phyloP scores from a whole-genome alignment of 2,329 filamentous ascomycete genomes.

The Talaromyces sp. region DNA sequence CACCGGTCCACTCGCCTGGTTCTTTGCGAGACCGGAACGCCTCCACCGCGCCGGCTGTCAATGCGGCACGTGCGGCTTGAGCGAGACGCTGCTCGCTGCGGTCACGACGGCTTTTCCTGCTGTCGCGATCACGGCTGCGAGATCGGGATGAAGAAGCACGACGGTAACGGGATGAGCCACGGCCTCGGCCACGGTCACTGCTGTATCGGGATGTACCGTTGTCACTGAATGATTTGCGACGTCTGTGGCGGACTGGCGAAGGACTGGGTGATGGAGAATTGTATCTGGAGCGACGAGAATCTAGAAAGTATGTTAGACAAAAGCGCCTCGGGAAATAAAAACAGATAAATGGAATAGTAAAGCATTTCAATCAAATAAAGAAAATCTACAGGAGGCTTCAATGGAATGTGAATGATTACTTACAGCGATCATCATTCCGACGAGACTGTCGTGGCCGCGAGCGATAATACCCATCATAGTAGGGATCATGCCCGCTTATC shows the following conservation, averaged over 20 bases:
- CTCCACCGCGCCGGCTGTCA: conserved; percentile 87
- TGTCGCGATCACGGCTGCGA: conserved; percentile 33
- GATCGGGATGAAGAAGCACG: background rate
- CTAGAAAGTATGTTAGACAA: conserved; percentile 16
- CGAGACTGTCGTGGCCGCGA: conserved; percentile 46
- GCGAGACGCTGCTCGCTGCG: conserved; percentile 66
- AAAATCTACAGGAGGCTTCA: background rate
- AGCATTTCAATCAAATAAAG: background rate
- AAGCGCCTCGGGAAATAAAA: background rate
- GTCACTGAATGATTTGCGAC: conserved; percentile 52
- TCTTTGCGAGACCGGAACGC: conserved; percentile 89
- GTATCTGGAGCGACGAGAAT: conserved; percentile 34
- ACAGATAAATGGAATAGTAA: background rate
- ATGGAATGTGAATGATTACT: conserved; percentile 16
- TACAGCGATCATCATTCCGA: conserved; percentile 50
- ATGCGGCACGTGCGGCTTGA: conserved; percentile 86
- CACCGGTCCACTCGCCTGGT: conserved; percentile 84
- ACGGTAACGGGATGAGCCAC: background rate
- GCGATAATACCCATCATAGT: conserved; percentile 36
- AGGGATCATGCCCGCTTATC: conserved; percentile 35
- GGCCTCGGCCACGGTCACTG: conserved; percentile 1
- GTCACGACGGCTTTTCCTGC: conserved; percentile 53
- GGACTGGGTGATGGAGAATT: conserved; percentile 41
- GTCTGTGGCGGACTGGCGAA: conserved; percentile 43
- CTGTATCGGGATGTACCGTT: conserved; percentile 46